phyloP scores from a whole-genome alignment of 805 yeast genomes.

The Candida dajiaensis region DNA sequence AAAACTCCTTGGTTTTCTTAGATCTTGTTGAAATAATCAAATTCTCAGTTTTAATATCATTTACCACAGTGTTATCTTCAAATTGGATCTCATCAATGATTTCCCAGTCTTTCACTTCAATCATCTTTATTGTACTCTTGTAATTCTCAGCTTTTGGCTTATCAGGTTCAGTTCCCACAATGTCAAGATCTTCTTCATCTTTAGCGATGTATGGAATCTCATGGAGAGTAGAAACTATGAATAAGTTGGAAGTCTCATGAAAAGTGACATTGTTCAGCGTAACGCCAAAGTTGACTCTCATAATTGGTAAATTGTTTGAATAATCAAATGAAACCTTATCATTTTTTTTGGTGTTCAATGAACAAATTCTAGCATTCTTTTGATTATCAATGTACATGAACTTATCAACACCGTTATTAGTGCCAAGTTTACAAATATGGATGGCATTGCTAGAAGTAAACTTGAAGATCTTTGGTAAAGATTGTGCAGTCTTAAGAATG shows the following conservation, averaged over 20 bases:
- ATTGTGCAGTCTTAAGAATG: slow-evolving; percentile 56
- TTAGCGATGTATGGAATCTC: slow-evolving; percentile 56
- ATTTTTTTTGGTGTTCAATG: slow-evolving; percentile 23
- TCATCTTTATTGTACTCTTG: slow-evolving; percentile 54
- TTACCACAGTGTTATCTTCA: slow-evolving; percentile 57
- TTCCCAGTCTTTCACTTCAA: slow-evolving; percentile 70
- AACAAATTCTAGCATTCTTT: slow-evolving; percentile 56
- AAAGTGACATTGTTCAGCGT: slow-evolving; percentile 63
- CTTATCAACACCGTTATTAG: slow-evolving; percentile 23
- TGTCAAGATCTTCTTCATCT: slow-evolving; percentile 67
- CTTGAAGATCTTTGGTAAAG: slow-evolving; percentile 59
- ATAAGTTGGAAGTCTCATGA: slow-evolving; percentile 60
- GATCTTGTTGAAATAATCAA: slow-evolving; percentile 34
- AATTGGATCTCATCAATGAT: slow-evolving; percentile 65
- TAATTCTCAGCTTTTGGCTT: slow-evolving; percentile 51
- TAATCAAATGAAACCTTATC: slow-evolving; percentile 37
- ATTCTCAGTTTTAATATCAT: slow-evolving; percentile 28
- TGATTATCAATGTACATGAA: slow-evolving; percentile 67
- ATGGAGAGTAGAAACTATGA: slow-evolving; percentile 52
- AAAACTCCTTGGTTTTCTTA: slow-evolving; percentile 49
- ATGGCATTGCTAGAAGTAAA: slow-evolving; percentile 60
- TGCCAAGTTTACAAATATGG: slow-evolving; percentile 51
- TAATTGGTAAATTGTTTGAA: slow-evolving; percentile 56
- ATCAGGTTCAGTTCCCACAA: slow-evolving; percentile 48
- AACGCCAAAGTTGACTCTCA: slow-evolving; percentile 45